Conservation (phyloP, 495 filamentous ascomycete species). For the Penicillium paradoxum region DNA sequence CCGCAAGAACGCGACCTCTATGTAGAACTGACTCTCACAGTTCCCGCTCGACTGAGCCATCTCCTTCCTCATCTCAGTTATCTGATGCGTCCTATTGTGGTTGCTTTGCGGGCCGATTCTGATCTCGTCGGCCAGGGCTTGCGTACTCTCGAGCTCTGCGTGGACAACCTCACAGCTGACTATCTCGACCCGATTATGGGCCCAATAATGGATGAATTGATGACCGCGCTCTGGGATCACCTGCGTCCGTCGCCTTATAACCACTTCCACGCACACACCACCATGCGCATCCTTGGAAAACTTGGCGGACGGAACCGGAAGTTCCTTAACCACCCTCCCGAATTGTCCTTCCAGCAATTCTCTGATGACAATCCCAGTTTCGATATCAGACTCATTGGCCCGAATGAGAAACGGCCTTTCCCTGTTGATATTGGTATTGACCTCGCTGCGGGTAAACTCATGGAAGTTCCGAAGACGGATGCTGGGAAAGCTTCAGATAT, state of each 20-base stretch:
- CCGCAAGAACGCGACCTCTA: constrained; percentile 90
- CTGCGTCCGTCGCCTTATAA: constrained; percentile 87
- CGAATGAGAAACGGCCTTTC: constrained; percentile 80
- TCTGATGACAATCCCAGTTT: constrained; percentile 82
- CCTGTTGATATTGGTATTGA: constrained; percentile 82
- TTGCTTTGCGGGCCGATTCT: constrained; percentile 83
- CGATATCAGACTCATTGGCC: constrained; percentile 82
- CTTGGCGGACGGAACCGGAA: constrained; percentile 91
- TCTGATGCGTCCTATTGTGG: constrained; percentile 93
- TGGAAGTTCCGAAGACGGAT: constrained; percentile 64
- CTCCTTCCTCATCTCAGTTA: constrained; percentile 95
- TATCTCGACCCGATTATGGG: constrained; percentile 99
- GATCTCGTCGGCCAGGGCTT: constrained; percentile 94
- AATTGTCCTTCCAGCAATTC: constrained; percentile 73
- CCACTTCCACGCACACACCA: constrained; percentile 95
- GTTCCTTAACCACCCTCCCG: constrained; percentile 83
- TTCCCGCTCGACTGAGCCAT: constrained; percentile 91
- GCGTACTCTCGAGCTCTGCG: constrained; percentile 90
- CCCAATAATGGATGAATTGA: constrained; percentile 95
- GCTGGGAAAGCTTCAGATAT: constrained; percentile 67
- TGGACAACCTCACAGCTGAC: constrained; percentile 96
- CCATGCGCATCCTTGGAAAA: constrained; percentile 97
- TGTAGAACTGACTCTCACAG: constrained; percentile 92
- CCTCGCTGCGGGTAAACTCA: constrained; percentile 77
- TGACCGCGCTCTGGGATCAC: constrained; percentile 95